A percentile compares a stretch with the other conserved stretches of the same genome.
These are phyloP conservation scores for Chrysanthemum makinoi DNA, from an alignment of 129 eudicot genomes.

Conservation along the genomic window DNA sequence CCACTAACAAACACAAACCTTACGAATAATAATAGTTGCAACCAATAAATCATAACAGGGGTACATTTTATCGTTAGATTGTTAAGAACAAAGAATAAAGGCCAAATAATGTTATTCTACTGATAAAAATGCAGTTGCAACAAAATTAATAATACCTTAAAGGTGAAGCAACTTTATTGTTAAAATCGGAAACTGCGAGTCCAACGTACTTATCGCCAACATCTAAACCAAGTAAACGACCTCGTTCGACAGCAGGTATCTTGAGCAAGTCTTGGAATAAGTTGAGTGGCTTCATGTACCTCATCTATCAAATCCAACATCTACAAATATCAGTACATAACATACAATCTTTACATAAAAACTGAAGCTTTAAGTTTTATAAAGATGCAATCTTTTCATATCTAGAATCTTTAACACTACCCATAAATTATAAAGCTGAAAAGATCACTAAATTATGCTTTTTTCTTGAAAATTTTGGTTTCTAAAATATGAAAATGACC, in stretches of 20 bases:
- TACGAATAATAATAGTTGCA: too few relatives aligned
- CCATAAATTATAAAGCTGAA: neutral
- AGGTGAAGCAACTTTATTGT: constrained; percentile 72
- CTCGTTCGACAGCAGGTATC: constrained; percentile 33
- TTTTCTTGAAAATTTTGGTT: too few relatives aligned
- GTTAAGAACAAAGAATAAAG: too few relatives aligned
- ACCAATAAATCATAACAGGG: too few relatives aligned
- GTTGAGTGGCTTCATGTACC: constrained; percentile 63
- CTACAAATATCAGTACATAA: constrained; percentile 1
- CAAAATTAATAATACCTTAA: constrained; percentile 49
- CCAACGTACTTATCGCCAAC: constrained; percentile 94
- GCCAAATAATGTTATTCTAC: too few relatives aligned
- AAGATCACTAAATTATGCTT: too few relatives aligned
- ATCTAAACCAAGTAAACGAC: constrained; percentile 85
- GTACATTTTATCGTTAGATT: too few relatives aligned
- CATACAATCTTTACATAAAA: neutral
- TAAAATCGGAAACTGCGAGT: constrained; percentile 68
- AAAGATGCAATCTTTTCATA: neutral
- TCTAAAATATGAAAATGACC: too few relatives aligned
- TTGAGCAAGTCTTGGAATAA: constrained; percentile 62
- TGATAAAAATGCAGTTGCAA: constrained; percentile 16
- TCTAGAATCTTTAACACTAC: neutral
- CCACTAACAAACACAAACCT: too few relatives aligned
- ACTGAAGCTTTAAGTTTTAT: neutral
- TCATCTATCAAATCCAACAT: constrained; percentile 49